Conservation (phyloP, 2,329 filamentous ascomycete species). For the Macroventuria anomochaeta region DNA sequence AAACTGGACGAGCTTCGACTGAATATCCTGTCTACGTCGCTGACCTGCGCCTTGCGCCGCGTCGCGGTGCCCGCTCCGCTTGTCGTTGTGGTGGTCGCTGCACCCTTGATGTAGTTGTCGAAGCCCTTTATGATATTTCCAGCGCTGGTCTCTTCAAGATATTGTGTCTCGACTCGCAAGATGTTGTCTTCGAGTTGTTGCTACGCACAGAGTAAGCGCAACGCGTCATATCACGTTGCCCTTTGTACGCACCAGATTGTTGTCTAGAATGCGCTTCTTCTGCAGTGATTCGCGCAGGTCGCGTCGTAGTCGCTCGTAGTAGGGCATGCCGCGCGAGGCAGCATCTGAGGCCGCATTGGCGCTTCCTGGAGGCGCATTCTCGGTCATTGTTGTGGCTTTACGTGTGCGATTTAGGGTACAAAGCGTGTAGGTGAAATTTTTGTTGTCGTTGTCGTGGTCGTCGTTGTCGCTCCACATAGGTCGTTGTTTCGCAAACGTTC, state of each 20-base stretch:
- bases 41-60: slow-evolving; percentile 66
- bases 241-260: slow-evolving; percentile 58
- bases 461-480: background rate
- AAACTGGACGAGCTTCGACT: slow-evolving; percentile 52
- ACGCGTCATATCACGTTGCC: slow-evolving; percentile 4
- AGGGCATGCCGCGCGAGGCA: slow-evolving; percentile 62
- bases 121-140: slow-evolving; percentile 98
- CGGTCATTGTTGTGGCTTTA: slow-evolving; percentile 51
- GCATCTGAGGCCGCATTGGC: slow-evolving; percentile 50
- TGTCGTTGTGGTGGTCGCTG: slow-evolving; percentile 64
- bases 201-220: slow-evolving; percentile 48
- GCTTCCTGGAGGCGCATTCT: slow-evolving; percentile 53
- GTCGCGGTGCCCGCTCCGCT: slow-evolving; percentile 52
- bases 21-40: slow-evolving; percentile 77
- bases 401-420: background rate
- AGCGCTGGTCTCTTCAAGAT: slow-evolving; percentile 81
- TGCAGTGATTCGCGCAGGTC: slow-evolving; percentile 71
- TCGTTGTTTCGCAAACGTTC: slow-evolving; percentile 5
- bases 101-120: slow-evolving; percentile 95
- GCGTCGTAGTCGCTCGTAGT: slow-evolving; percentile 74
- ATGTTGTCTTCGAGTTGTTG: slow-evolving; percentile 78
- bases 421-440: background rate
- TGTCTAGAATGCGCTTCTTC: slow-evolving; percentile 69
- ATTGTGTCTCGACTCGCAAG: slow-evolving; percentile 79
- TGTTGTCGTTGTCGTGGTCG: background rate